Conservation (phyloP, 2,329 filamentous ascomycete species). For the Ceratocystis diversiconidia region DNA sequence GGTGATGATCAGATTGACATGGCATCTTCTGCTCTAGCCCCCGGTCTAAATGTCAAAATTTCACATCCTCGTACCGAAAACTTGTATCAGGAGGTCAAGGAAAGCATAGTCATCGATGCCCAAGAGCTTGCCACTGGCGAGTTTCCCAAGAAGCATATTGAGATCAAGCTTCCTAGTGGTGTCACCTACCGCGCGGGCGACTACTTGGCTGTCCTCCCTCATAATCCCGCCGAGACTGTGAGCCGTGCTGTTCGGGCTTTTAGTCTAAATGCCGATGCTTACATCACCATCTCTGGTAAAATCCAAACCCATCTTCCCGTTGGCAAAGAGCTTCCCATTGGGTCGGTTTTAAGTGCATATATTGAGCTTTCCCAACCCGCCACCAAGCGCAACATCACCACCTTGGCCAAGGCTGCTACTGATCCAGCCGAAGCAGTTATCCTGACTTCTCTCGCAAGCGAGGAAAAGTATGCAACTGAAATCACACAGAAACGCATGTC, state of each 20-base stretch:
- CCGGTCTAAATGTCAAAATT: conserved; percentile 33
- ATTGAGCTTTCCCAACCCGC: conserved; percentile 61
- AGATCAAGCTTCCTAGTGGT: conserved; percentile 51
- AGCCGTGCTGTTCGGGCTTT: conserved; percentile 51
- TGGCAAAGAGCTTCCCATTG: conserved; percentile 42
- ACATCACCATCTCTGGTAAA: conserved; percentile 44
- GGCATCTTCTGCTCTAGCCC: background rate
- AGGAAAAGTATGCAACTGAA: conserved; percentile 34
- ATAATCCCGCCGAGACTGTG: conserved; percentile 51
- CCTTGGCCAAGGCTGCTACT: conserved; percentile 34
- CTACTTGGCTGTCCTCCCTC: conserved; percentile 59
- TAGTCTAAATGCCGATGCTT: conserved; percentile 52
- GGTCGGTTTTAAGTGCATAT: conserved; percentile 52
- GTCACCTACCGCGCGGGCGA: conserved; percentile 58
- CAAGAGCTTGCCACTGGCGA: conserved; percentile 36
- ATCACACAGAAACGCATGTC: conserved; percentile 45
- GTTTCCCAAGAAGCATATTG: conserved; percentile 48
- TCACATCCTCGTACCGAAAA: conserved; percentile 40
- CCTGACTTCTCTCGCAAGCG: conserved; percentile 33
- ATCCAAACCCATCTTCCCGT: conserved; percentile 41
- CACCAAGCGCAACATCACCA: conserved; percentile 43
- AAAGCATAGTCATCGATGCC: conserved; percentile 43
- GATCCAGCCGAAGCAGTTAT: conserved; percentile 31
- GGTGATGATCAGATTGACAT: conserved; percentile 22
- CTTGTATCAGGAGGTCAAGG: conserved; percentile 48